Evolutionary conservation across 2,329 filamentous ascomycete genomes (phyloP), one percentile per base, ranked within the genome.

Genomic region (Paraphoma chrysanthemicola): DNA sequence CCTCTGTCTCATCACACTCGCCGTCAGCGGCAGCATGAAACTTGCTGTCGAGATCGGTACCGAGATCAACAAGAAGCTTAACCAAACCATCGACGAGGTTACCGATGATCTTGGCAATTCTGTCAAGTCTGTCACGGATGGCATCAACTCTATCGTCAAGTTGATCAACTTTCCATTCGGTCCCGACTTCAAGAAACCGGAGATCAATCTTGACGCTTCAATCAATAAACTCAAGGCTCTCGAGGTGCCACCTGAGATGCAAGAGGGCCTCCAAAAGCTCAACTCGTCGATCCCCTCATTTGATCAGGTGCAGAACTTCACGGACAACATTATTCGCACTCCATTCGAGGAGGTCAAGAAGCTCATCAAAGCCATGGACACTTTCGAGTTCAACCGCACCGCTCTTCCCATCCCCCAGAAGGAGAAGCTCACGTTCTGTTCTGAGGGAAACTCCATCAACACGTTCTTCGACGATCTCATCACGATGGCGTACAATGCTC

Each of bases 361-460:
- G 59, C 80, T 90, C 45, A 85, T 99, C 69, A 87, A 84, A 33
- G 88, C 84, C 33, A 85, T 95, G 69, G 85, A 87, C 48, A 84
- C 81, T 59, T 98, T 93, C 81, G 84, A 82, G 31, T 96, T 98
- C 73, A 87, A 97, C 72, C 84, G 88, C 14, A 85, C 86, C 11
- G 78, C 90, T 9, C 94, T 99, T 67, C 92, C 93, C 0, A 84
- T 97, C 2, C 93, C 95, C 1, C 80, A 89, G 66, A 97, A 96
- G 80, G 85, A 96, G 76, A 81, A 87, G 38, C 82, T 99, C 51
- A 89, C 85, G 0, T 98, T 99, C 80, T 99, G 95, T 81, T 92
- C 92, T 42, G 87, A 92, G 72, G 92, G 95, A 78, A 85, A 91
- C 63, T 87, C 86, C 31, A 90, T 99, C 76, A 87, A 89, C 70